Evolutionary conservation across 2,329 filamentous ascomycete genomes (phyloP).

Genomic region (Elsinoe ampelina): DNA sequence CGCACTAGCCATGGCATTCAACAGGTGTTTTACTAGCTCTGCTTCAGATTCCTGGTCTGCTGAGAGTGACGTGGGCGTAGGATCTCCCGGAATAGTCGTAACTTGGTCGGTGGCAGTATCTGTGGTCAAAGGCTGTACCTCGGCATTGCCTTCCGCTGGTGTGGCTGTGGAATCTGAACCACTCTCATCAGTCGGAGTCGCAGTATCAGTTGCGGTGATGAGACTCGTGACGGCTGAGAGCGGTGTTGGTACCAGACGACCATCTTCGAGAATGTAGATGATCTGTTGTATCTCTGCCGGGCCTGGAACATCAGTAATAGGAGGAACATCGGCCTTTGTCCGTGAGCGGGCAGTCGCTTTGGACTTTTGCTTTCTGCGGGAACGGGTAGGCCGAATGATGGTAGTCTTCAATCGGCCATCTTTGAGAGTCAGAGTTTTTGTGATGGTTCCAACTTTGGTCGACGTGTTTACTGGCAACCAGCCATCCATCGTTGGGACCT

Average conservation of each 20-base stretch:
- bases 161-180: not conserved
- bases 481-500: constrained; percentile 3
- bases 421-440: not conserved
- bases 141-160: not conserved
- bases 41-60: not conserved
- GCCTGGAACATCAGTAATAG: not conserved
- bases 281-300: not conserved
- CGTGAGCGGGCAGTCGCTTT: not conserved
- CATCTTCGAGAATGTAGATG: constrained; percentile 5
- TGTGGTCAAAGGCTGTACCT: not conserved
- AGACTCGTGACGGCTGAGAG: constrained; percentile 3
- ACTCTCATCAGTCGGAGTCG: not conserved
- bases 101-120: not conserved
- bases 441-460: not conserved
- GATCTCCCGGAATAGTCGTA: not conserved
- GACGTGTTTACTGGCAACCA: constrained; percentile 8
- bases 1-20: not conserved
- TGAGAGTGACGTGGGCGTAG: not conserved
- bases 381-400: not conserved
- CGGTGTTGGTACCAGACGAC: constrained; percentile 8
- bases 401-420: constrained; percentile 1
- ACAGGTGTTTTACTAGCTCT: not conserved
- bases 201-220: not conserved
- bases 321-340: not conserved
- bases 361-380: not conserved